These are phyloP conservation scores for Pyrus betulifolia DNA, from an alignment of 306 rosid species.

Conservation along the genomic window DNA sequence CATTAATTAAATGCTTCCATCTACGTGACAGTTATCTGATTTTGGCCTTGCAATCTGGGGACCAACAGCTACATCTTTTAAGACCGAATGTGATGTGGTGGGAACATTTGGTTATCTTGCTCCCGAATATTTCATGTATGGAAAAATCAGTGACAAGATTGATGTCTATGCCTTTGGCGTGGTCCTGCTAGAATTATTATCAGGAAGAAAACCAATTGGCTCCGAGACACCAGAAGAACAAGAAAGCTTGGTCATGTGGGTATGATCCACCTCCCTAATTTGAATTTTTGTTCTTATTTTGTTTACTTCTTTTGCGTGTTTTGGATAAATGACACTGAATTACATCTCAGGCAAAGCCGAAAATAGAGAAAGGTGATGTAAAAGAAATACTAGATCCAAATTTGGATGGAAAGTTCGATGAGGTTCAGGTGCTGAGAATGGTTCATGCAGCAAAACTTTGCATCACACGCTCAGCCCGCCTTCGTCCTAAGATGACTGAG, in stretches of 20 bases:
- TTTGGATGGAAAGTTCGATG: slow-evolving; percentile 50
- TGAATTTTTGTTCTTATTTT: neutral
- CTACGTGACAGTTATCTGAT: slow-evolving; percentile 64
- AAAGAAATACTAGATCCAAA: slow-evolving; percentile 59
- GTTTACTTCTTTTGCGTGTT: neutral
- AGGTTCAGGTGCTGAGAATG: slow-evolving; percentile 62
- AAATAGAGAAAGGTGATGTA: slow-evolving; percentile 50
- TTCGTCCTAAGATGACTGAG: slow-evolving; percentile 70
- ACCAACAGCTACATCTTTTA: slow-evolving; percentile 46
- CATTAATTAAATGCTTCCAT: slow-evolving; percentile 9
- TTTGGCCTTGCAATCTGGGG: slow-evolving; percentile 93
- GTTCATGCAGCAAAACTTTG: slow-evolving; percentile 64
- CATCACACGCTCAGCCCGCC: slow-evolving; percentile 61
- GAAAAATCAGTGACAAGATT: slow-evolving; percentile 84
- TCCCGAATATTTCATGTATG: slow-evolving; percentile 97
- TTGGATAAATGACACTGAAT: neutral
- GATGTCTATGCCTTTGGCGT: slow-evolving; percentile 94
- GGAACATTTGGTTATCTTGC: slow-evolving; percentile 98
- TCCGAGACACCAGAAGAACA: slow-evolving; percentile 49
- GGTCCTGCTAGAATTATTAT: slow-evolving; percentile 78
- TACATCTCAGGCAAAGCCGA: slow-evolving; percentile 62
- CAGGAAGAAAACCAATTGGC: slow-evolving; percentile 74
- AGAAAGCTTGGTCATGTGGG: slow-evolving; percentile 87
- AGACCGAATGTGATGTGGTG: slow-evolving; percentile 54
- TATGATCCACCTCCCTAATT: slow-evolving; percentile 34